A percentile compares a stretch with the other conserved stretches of the same genome.
Conservation (phyloP, 257 asterid species). For the Capsicum chinense region DNA sequence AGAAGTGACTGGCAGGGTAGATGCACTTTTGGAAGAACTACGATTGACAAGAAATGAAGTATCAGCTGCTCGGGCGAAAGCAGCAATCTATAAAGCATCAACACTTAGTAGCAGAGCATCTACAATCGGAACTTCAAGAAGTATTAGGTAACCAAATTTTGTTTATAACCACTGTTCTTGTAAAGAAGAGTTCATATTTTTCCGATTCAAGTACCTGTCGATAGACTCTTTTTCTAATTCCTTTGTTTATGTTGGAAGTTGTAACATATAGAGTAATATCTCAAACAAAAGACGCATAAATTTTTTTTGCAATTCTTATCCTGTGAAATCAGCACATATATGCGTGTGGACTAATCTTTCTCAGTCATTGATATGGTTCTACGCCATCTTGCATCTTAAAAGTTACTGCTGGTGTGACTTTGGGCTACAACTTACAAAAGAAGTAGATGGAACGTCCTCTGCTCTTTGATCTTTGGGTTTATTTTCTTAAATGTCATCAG, state of each 20-base stretch:
- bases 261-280: background rate
- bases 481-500: background rate
- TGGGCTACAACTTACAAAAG: background rate
- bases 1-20: slow-evolving; percentile 74
- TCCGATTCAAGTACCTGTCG: background rate
- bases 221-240: background rate
- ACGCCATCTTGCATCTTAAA: background rate
- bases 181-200: background rate
- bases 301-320: background rate
- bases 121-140: slow-evolving; percentile 60
- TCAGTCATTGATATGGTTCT: background rate
- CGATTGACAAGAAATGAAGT: slow-evolving; percentile 73
- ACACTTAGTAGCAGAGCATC: slow-evolving; percentile 55
- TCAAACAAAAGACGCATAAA: slow-evolving; percentile 9
- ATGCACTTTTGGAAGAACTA: slow-evolving; percentile 75
- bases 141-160: slow-evolving; percentile 51
- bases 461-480: background rate
- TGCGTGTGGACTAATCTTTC: background rate
- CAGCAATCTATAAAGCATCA: slow-evolving; percentile 83
- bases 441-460: background rate
- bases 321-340: slow-evolving; percentile 9
- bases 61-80: slow-evolving; percentile 76
- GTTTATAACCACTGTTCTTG: background rate
- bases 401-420: background rate
- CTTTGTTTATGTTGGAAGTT: background rate